Evolutionary conservation across 2,329 filamentous ascomycete genomes (phyloP).

Genomic region (Penicillium italicum): DNA sequence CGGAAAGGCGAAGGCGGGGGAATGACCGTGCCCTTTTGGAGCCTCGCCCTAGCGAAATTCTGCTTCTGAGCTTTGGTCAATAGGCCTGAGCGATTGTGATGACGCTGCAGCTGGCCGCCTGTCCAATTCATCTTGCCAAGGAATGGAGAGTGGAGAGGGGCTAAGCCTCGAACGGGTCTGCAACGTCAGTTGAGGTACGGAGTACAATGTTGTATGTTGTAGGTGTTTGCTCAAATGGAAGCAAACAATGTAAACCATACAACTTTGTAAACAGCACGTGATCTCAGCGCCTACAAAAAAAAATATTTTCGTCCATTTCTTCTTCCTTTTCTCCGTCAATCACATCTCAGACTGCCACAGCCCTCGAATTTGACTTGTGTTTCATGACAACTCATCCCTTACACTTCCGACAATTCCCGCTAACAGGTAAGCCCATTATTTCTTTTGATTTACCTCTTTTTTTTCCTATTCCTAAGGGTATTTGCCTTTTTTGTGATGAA

Average conservation of each 20-base stretch:
- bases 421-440: slow-evolving; percentile 20
- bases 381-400: slow-evolving; percentile 6
- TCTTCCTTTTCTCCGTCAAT: slow-evolving; percentile 5
- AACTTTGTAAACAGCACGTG: slow-evolving; percentile 11
- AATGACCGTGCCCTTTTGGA: slow-evolving; percentile 15
- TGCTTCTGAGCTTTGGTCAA: slow-evolving; percentile 30
- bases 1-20: slow-evolving; percentile 15
- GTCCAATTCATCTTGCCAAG: slow-evolving; percentile 44
- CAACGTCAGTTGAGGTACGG: background rate
- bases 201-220: too few species aligned
- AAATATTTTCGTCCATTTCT: slow-evolving; percentile 7
- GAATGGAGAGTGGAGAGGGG: background rate
- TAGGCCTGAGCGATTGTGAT: slow-evolving; percentile 32
- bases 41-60: slow-evolving; percentile 33
- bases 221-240: background rate
- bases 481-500: slow-evolving; percentile 34
- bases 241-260: slow-evolving; percentile 8
- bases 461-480: slow-evolving; percentile 1
- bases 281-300: background rate
- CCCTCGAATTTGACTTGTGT: background rate
- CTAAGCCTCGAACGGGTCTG: background rate
- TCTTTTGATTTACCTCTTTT: background rate
- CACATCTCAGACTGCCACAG: background rate
- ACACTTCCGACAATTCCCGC: slow-evolving; percentile 4
- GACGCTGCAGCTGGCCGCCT: slow-evolving; percentile 41